Evolutionary conservation across 495 filamentous ascomycete genomes (phyloP).

Genomic region (Lepraria neglecta): DNA sequence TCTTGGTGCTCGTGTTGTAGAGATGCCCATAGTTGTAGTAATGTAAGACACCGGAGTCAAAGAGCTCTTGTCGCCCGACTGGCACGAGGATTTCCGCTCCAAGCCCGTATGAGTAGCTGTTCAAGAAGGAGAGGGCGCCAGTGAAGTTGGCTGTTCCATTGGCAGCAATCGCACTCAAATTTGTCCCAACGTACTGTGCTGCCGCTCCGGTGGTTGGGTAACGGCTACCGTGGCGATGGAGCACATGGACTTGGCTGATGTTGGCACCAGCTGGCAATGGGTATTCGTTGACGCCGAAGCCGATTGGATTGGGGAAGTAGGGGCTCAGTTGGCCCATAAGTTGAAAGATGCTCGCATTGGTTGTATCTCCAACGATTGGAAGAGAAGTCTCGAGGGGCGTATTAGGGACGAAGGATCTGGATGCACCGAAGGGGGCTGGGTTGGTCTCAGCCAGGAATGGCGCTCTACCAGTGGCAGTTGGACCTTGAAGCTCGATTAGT

Average conservation of each 20-base stretch:
- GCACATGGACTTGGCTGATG: constrained; percentile 49
- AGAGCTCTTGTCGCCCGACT: constrained; percentile 45
- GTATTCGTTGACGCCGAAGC: constrained; percentile 52
- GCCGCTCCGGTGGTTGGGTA: constrained; percentile 36
- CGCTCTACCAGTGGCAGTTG: constrained; percentile 50
- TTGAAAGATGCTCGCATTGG: constrained; percentile 49
- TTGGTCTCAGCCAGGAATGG: constrained; percentile 54
- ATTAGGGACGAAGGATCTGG: constrained; percentile 48
- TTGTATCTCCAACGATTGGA: constrained; percentile 45
- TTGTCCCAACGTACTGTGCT: constrained; percentile 33
- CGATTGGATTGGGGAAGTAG: constrained; percentile 31
- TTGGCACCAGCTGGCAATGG: constrained; percentile 49
- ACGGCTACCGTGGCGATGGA: constrained; percentile 41
- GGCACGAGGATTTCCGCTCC: constrained; percentile 48
- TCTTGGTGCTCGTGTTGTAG: constrained; percentile 54
- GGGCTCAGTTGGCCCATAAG: constrained; percentile 45
- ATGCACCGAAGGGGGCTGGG: constrained; percentile 43
- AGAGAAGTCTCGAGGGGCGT: constrained; percentile 51
- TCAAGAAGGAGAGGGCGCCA: constrained; percentile 47
- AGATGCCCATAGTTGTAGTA: constrained; percentile 57
- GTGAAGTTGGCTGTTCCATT: constrained; percentile 36
- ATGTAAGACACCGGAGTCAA: constrained; percentile 48
- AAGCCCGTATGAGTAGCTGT: constrained; percentile 46
- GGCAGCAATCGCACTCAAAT: constrained; percentile 22
- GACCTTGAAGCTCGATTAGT: constrained; percentile 34